A percentile compares a stretch with the other conserved stretches of the same genome.
Evolutionary conservation across 257 asterid species (phyloP).

Genomic region (Solanum lignicaule): DNA sequence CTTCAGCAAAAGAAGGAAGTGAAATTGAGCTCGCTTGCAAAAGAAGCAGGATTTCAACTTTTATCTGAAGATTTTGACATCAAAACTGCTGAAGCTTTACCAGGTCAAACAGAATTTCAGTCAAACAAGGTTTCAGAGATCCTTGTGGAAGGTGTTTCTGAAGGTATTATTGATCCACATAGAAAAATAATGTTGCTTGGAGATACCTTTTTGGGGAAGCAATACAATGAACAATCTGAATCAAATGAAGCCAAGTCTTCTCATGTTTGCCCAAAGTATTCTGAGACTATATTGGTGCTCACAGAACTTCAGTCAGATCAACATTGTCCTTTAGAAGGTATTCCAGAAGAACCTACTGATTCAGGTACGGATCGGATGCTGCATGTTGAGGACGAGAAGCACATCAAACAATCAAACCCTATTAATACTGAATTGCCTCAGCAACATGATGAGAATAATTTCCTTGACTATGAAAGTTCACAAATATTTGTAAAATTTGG

Average conservation of each 20-base stretch:
- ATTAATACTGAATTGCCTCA: slow-evolving; percentile 20
- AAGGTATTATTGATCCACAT: slow-evolving; percentile 18
- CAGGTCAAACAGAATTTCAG: slow-evolving; percentile 29
- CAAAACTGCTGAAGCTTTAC: slow-evolving; percentile 35
- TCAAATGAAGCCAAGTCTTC: background rate
- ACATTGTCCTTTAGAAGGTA: background rate
- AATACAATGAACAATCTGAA: background rate
- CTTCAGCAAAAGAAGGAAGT: slow-evolving; percentile 53
- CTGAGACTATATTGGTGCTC: background rate
- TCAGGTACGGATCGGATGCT: slow-evolving; percentile 4
- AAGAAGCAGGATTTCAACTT: slow-evolving; percentile 90
- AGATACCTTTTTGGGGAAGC: background rate
- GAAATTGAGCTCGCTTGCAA: slow-evolving; percentile 71
- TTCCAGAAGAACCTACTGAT: background rate
- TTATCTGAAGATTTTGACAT: slow-evolving; percentile 67
- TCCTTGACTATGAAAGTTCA: slow-evolving; percentile 15
- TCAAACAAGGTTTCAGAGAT: slow-evolving; percentile 30
- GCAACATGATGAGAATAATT: slow-evolving; percentile 19
- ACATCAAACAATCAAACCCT: slow-evolving; percentile 9
- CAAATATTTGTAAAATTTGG: slow-evolving; percentile 17
- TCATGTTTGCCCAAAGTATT: slow-evolving; percentile 1
- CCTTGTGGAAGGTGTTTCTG: slow-evolving; percentile 13
- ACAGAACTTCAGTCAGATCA: background rate
- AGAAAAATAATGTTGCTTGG: background rate
- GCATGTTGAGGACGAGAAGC: background rate